phyloP scores from a whole-genome alignment of 2,329 filamentous ascomycete genomes.

The Penicillium sp. region DNA sequence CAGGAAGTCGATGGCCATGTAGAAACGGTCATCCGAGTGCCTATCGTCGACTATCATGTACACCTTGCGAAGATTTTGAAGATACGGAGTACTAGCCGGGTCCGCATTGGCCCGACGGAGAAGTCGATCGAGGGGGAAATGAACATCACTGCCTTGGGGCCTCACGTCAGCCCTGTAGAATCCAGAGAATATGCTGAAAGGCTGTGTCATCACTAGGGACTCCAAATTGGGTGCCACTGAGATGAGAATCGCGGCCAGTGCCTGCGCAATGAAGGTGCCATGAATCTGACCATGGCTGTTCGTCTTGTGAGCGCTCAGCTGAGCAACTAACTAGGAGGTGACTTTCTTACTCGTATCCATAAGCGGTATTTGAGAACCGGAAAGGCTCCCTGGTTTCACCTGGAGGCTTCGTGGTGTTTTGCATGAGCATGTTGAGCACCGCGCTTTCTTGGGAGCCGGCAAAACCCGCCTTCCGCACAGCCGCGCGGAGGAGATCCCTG shows the following conservation, averaged over 20 bases:
- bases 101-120: conserved; percentile 9
- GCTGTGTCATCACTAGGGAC: conserved; percentile 15
- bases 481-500: conserved; percentile 10
- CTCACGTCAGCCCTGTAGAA: not conserved
- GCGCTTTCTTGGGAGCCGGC: not conserved
- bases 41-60: conserved; percentile 12
- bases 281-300: not conserved
- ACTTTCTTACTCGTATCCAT: not conserved
- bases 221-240: conserved; percentile 25
- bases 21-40: conserved; percentile 9
- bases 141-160: not conserved
- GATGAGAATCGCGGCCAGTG: conserved; percentile 23
- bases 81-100: conserved; percentile 9
- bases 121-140: conserved; percentile 20
- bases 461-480: conserved; percentile 20
- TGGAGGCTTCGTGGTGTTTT: not conserved
- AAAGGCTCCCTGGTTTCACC: too few species aligned
- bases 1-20: conserved; percentile 15
- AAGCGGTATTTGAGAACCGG: too few species aligned
- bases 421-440: conserved; percentile 27
- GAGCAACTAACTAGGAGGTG: not conserved
- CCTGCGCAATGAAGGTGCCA: conserved; percentile 18
- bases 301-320: not conserved
- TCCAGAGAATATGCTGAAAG: not conserved
- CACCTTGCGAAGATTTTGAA: conserved; percentile 18